Base-by-base conservation (phyloP, 768 basidiomycete species). In the Psilocybe azurescens region DNA sequence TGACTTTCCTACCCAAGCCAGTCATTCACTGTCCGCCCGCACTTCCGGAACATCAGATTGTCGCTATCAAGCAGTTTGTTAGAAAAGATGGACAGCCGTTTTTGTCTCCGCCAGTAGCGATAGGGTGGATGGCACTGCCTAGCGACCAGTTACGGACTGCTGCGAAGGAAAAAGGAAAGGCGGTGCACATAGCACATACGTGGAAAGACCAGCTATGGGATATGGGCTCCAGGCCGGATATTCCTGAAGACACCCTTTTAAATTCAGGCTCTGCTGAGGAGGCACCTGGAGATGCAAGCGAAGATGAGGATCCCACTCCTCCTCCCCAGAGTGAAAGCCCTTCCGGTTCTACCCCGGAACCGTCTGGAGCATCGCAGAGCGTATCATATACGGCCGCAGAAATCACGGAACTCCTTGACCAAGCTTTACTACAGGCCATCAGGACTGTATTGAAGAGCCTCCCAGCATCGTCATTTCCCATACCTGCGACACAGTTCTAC, bases 131-230 rank as follows among this genome's bases (percentile, higher is more conserved):
- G 82, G 90, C 87, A 3, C 74, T 91, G 9, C 70, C 84, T 16
- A 77, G 81, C 49, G 77, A 81, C 55, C 77, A 79, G 49, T 70
- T 92, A 58, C 70, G 70, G 44, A 72, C 76, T 49, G 74, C 75
- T 36, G 75, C 73, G 20, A 73, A 74, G 60, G 80, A 78, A 56
- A 93, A 91, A 67, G 93, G 93, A 1, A 94, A 94, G 71, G 93
- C 91, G 0, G 90, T 93, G 8, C 78, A 79, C 39, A 76, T 93
- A 3, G 64, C 89, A 18, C 93, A 94, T 67, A 85, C 87, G 2
- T 93, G 89, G 87, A 90, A 89, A 68, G 93, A 94, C 67, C 75
- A 81, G 66, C 71, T 94, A 10, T 94, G 90, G 86, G 82, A 87
- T 9, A 80, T 90, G 78, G 93, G 92, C 29, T 75, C 75, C n/a